phyloP scores from a whole-genome alignment of 2,329 filamentous ascomycete genomes.

The Fusarium proliferatum region DNA sequence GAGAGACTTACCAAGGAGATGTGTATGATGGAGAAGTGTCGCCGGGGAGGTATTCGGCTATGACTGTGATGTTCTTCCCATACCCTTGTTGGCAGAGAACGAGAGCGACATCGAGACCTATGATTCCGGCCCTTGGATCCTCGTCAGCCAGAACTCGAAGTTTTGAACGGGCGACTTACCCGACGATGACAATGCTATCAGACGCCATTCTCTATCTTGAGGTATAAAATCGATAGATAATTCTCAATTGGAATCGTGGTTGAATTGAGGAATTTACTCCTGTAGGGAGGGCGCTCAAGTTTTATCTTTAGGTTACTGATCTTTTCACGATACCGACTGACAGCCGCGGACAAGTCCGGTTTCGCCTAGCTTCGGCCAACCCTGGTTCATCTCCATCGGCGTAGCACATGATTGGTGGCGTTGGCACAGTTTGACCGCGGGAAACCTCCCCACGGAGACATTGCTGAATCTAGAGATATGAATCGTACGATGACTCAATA shows the following conservation, averaged over 20 bases:
- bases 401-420: slow-evolving; percentile 7
- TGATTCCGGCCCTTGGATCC: not conserved
- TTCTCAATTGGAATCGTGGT: rapidly evolving
- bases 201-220: not conserved
- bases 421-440: not conserved
- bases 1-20: not conserved
- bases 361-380: not conserved
- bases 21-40: slow-evolving; percentile 2
- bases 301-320: too few relatives aligned
- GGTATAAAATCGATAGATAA: rapidly evolving
- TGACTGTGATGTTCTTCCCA: not conserved
- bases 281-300: rapidly evolving
- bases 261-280: not conserved
- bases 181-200: not conserved
- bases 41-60: not conserved
- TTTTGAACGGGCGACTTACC: not conserved
- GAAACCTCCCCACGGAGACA: not conserved
- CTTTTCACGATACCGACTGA: not conserved
- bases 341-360: not conserved
- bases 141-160: not conserved
- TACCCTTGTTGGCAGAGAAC: not conserved
- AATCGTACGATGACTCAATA: not conserved
- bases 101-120: not conserved
- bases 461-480: not conserved
- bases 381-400: not conserved